phyloP scores from a whole-genome alignment of 768 basidiomycete genomes.

The Leccinum disarticulatum region DNA sequence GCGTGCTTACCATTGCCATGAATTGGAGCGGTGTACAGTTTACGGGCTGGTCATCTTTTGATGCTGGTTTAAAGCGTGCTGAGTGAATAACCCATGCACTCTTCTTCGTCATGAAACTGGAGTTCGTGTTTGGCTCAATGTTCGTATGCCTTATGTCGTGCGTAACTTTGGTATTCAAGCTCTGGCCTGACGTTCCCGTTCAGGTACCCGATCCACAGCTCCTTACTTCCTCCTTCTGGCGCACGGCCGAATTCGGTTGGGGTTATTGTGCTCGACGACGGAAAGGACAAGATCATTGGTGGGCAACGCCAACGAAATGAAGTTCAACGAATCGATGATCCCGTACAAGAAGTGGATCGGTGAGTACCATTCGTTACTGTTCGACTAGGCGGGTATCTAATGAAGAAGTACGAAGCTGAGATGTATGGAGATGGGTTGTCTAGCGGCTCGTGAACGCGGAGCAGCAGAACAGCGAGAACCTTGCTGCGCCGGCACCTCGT shows the following conservation, averaged over 20 bases:
- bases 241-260: constrained; percentile 74
- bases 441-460: constrained; percentile 44
- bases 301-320: constrained; percentile 55
- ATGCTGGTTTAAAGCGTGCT: no score
- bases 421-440: constrained; percentile 51
- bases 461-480: constrained; percentile 20
- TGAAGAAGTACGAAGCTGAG: constrained; percentile 57
- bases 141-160: no score
- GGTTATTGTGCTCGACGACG: constrained; percentile 65
- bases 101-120: no score
- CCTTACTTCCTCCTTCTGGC: constrained; percentile 37
- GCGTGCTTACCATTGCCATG: no score
- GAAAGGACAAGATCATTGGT: constrained; percentile 55
- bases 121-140: no score
- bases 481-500: constrained; percentile 39
- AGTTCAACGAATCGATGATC: constrained; percentile 75
- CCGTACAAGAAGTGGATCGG: constrained; percentile 72
- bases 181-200: no score
- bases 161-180: no score
- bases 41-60: no score
- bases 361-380: constrained; percentile 31
- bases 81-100: no score
- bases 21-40: no score
- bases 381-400: constrained; percentile 12
- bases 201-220: no score